A percentile compares a stretch with the other conserved stretches of the same genome.
Conservation (phyloP, 1,139 yeast species). For the Zygosaccharomyces sapae region DNA sequence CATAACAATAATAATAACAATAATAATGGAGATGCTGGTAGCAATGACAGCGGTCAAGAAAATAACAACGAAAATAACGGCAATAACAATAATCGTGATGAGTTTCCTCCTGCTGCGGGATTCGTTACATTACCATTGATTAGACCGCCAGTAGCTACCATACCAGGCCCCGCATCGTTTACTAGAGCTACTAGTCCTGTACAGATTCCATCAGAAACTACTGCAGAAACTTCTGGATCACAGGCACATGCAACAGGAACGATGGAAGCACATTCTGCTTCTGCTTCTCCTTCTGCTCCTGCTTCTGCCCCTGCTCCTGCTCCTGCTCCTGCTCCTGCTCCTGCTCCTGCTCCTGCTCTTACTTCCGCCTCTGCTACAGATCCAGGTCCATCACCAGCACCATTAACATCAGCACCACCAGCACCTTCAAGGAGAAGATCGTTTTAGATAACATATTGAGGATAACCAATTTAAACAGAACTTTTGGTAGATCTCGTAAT, state of each 20-base stretch:
- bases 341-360: too few species aligned
- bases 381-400: constrained; percentile 4
- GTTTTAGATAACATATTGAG: constrained; percentile 15
- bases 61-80: background rate
- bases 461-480: constrained; percentile 14
- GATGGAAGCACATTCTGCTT: constrained; percentile 2
- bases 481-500: constrained; percentile 8
- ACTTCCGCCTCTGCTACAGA: constrained; percentile 6
- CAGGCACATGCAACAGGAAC: background rate
- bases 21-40: background rate
- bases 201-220: constrained; percentile 5
- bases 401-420: constrained; percentile 1
- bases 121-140: constrained; percentile 1
- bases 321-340: too few species aligned
- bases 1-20: background rate
- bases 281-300: too few species aligned
- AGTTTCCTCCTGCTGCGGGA: background rate
- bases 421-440: constrained; percentile 14
- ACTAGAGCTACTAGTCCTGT: background rate
- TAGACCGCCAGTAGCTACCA: constrained; percentile 5
- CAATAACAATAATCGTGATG: background rate
- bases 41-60: constrained; percentile 1
- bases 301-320: too few species aligned
- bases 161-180: constrained; percentile 5
- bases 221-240: background rate